Evolutionary conservation across 2,329 filamentous ascomycete species (phyloP).

Genomic region (Sporothrix phasma): DNA sequence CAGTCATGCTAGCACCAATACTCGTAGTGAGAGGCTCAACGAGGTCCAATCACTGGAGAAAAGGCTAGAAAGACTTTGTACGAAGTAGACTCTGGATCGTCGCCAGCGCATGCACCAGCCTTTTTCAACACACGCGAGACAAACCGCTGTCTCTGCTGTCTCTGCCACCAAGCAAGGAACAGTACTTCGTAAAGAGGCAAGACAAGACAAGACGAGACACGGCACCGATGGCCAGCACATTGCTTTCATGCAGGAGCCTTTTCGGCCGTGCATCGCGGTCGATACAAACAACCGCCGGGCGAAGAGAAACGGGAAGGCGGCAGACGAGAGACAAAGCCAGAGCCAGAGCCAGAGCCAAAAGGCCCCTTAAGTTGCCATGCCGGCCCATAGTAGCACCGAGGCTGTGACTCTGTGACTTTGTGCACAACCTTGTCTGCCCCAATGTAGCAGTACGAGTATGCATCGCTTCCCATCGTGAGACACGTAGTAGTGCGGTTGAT

Average conservation of each 20-base stretch:
- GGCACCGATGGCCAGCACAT: background rate
- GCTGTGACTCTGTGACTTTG: background rate
- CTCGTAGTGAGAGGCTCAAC: background rate
- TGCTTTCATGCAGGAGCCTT: background rate
- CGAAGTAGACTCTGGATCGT: background rate
- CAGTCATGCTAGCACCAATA: background rate
- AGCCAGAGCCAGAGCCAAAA: too few relatives aligned
- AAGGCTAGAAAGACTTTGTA: background rate
- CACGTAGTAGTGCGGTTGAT: conserved; percentile 3
- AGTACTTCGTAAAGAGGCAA: background rate
- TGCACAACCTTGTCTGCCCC: background rate
- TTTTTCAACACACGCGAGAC: background rate
- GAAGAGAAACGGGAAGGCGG: background rate
- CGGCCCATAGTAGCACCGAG: background rate
- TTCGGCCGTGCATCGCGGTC: background rate
- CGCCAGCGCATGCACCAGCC: background rate
- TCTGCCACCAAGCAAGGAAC: background rate
- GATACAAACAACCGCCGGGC: background rate
- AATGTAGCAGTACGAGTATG: background rate
- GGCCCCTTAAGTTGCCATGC: background rate
- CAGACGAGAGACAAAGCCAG: background rate
- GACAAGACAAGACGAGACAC: background rate
- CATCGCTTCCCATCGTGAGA: conserved; percentile 8
- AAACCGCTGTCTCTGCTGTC: too few relatives aligned
- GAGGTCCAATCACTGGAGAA: background rate